phyloP scores from a whole-genome alignment of 176 grass and related monocot genomes.

The Eragrostis nindensis region DNA sequence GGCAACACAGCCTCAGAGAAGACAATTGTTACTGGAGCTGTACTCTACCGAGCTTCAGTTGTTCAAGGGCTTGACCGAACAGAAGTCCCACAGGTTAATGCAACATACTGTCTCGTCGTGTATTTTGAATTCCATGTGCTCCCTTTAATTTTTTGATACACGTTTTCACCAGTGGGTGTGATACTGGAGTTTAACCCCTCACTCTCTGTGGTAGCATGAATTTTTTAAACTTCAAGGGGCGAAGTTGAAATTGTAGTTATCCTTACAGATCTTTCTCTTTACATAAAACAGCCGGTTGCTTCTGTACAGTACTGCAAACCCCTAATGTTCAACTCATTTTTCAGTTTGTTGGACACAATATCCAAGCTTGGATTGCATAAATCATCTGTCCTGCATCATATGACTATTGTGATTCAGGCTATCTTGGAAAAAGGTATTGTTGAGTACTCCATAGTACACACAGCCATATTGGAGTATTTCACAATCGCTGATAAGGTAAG shows the following conservation, averaged over 20 bases:
- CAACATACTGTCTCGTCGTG: not conserved
- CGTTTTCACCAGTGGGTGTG: not conserved
- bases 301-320: not conserved
- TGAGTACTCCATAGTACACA: conserved; percentile 88
- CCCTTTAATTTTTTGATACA: not conserved
- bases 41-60: conserved; percentile 95
- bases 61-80: conserved; percentile 77
- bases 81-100: conserved; percentile 63
- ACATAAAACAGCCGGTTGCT: not conserved
- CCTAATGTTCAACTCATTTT: conserved; percentile 28
- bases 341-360: conserved; percentile 90
- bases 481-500: conserved; percentile 97
- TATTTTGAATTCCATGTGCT: not conserved
- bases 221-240: not conserved
- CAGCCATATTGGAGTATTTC: conserved; percentile 73
- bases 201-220: not conserved
- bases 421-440: conserved; percentile 90
- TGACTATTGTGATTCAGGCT: conserved; percentile 67
- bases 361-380: conserved; percentile 84
- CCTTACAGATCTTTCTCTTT: not conserved
- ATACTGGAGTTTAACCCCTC: not conserved
- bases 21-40: conserved; percentile 82
- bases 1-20: conserved; percentile 69
- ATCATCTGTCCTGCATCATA: conserved; percentile 79
- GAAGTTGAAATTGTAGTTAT: not conserved